Percentiles rank a stretch among this genome's conserved stretches.
These are phyloP conservation scores for Lichtheimia ornata DNA, from an alignment of 371 early-diverging fungal genomes.

Conservation along the genomic window DNA sequence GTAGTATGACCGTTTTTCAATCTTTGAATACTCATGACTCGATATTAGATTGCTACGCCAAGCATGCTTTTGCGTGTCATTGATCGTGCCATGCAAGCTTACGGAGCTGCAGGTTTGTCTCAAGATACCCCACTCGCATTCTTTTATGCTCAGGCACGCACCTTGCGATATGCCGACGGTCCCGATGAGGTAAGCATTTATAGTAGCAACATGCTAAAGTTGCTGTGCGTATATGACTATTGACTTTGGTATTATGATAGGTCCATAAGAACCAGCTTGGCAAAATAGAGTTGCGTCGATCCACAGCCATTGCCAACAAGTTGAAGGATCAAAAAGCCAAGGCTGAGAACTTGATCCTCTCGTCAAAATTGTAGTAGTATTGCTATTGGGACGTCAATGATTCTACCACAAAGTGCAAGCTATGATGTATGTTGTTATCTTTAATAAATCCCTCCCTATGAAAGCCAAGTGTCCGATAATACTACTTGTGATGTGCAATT, in stretches of 20 bases:
- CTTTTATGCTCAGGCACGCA: conserved; percentile 81
- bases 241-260: background rate
- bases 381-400: no score
- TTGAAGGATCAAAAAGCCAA: conserved; percentile 37
- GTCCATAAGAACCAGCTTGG: conserved; percentile 40
- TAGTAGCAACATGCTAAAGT: no score
- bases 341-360: conserved; percentile 9
- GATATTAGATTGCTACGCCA: conserved; percentile 68
- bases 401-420: no score
- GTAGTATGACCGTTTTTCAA: background rate
- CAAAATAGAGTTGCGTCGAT: conserved; percentile 48
- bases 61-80: conserved; percentile 71
- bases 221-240: background rate
- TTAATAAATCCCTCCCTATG: no score
- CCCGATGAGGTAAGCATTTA: conserved; percentile 30
- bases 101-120: conserved; percentile 91
- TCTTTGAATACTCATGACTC: background rate
- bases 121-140: conserved; percentile 87
- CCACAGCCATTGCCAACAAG: conserved; percentile 31
- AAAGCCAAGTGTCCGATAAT: background rate
- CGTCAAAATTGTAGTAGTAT: background rate
- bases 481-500: no score
- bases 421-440: no score
- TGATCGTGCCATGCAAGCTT: conserved; percentile 90
- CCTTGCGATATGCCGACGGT: conserved; percentile 91